Percentiles rank a stretch among this genome's conserved stretches.
Evolutionary conservation across 2,329 filamentous ascomycete species (phyloP).

Genomic region (Didymellaceae sp.): DNA sequence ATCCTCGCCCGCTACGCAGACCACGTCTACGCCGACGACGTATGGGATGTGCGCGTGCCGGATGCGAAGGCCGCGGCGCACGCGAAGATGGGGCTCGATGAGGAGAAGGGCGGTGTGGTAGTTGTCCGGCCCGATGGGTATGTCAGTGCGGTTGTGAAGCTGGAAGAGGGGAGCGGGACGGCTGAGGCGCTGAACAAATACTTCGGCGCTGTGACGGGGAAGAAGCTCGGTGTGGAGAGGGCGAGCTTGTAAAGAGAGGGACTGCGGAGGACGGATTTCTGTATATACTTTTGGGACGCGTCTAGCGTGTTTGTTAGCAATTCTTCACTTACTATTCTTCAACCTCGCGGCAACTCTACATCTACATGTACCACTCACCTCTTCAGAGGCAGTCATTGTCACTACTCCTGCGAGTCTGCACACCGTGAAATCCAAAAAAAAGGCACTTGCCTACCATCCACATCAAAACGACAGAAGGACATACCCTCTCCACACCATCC

Average conservation of each 20-base stretch:
- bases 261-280: no score
- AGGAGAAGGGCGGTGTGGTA: slow-evolving; percentile 77
- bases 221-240: slow-evolving; percentile 55
- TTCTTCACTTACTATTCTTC: no score
- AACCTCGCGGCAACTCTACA: no score
- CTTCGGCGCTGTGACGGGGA: slow-evolving; percentile 75
- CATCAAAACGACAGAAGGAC: no score
- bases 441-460: no score
- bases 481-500: no score
- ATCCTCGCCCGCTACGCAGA: slow-evolving; percentile 77
- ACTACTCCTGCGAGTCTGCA: no score
- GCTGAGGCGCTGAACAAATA: slow-evolving; percentile 85
- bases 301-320: no score
- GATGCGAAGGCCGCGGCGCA: slow-evolving; percentile 77
- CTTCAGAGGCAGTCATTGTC: no score
- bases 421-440: no score
- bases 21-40: slow-evolving; percentile 86
- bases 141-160: slow-evolving; percentile 74
- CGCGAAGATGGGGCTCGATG: slow-evolving; percentile 81
- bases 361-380: no score
- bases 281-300: no score
- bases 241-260: slow-evolving; percentile 37
- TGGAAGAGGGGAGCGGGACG: slow-evolving; percentile 79
- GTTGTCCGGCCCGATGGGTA: slow-evolving; percentile 89
- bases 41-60: slow-evolving; percentile 73